phyloP scores from a whole-genome alignment of 495 filamentous ascomycete species.

The Cryomyces minteri region DNA sequence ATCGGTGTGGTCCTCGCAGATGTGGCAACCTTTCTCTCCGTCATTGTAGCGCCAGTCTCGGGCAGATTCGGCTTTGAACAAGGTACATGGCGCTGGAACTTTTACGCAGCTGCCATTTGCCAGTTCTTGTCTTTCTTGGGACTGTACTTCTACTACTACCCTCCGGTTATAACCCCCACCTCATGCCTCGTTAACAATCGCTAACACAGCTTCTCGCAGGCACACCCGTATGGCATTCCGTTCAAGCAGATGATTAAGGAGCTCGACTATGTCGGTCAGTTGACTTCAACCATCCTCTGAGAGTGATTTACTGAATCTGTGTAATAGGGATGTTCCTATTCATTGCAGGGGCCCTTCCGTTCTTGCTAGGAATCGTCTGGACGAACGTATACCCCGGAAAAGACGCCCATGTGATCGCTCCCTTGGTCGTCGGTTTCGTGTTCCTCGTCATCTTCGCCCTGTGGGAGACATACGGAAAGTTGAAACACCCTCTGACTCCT shows the following conservation, averaged over 20 bases:
- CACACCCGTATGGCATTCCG: conserved; percentile 3
- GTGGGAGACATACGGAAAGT: conserved; percentile 9
- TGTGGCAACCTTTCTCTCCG: conserved; percentile 10
- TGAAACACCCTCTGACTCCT: conserved; percentile 12
- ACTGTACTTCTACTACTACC: conserved; percentile 3
- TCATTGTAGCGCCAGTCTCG: conserved; percentile 10
- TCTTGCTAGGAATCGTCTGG: conserved; percentile 5
- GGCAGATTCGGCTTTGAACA: conserved; percentile 1
- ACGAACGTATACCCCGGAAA: background rate
- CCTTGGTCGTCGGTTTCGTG: conserved; percentile 4
- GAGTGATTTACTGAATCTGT: background rate
- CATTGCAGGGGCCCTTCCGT: background rate
- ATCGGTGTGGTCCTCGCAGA: conserved; percentile 10
- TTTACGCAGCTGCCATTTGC: conserved; percentile 1
- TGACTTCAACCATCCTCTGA: background rate
- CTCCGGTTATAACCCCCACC: background rate
- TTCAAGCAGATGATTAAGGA: conserved; percentile 1
- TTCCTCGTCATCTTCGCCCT: conserved; percentile 10
- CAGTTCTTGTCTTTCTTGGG: conserved; percentile 2
- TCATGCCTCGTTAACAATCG: too few relatives aligned
- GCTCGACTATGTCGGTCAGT: conserved; percentile 4
- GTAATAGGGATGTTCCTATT: conserved; percentile 1
- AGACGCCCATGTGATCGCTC: conserved; percentile 3
- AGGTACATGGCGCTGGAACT: conserved; percentile 4
- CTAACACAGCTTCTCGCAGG: background rate